Conservation (phyloP, 176 grass and related monocot genomes). For the Oryza punctata region DNA sequence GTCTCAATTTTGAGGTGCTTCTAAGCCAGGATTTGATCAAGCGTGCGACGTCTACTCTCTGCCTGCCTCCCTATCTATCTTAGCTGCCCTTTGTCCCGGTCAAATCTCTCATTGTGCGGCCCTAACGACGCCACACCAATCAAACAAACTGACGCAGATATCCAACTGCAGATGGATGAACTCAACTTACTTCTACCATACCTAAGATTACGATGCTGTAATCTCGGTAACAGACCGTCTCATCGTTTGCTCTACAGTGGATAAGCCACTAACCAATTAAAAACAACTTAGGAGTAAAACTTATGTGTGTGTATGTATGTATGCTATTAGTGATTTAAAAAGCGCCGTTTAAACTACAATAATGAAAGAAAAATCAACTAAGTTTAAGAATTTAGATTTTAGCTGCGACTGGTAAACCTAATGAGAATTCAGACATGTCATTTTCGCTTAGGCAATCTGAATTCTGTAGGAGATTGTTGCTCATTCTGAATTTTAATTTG, state of each 20-base stretch:
- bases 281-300: too few species aligned
- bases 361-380: too few species aligned
- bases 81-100: background rate
- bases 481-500: background rate
- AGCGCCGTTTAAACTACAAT: too few species aligned
- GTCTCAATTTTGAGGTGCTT: slow-evolving; percentile 36
- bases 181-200: background rate
- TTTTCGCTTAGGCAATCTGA: background rate
- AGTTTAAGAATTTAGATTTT: too few species aligned
- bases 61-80: background rate
- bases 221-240: background rate
- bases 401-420: background rate
- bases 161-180: background rate
- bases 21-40: slow-evolving; percentile 33
- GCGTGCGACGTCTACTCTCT: background rate
- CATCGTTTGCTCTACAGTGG: too few species aligned
- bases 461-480: background rate
- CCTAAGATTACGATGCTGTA: slow-evolving; percentile 1
- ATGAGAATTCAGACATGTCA: background rate
- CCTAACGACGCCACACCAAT: background rate
- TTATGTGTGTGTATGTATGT: too few species aligned
- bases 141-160: background rate
- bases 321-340: too few species aligned
- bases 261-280: too few species aligned
- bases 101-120: slow-evolving; percentile 13